phyloP scores from a whole-genome alignment of 345 rosid species.

The Eucalyptus albens region DNA sequence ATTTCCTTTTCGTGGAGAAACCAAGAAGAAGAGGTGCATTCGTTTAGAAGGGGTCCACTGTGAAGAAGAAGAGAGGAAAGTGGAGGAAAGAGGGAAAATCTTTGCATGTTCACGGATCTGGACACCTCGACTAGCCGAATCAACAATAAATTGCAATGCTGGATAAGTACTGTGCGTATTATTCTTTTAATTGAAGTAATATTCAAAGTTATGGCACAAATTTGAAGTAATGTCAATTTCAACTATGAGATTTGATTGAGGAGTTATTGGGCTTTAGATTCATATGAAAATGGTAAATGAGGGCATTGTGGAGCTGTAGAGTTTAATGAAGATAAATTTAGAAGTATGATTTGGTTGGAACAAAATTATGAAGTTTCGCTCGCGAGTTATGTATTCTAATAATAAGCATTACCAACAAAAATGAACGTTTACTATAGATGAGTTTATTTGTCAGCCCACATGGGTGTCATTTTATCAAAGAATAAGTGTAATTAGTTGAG shows the following conservation, averaged over 20 bases:
- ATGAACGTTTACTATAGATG: fast-evolving
- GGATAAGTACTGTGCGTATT: too few relatives aligned
- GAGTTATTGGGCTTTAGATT: too few relatives aligned
- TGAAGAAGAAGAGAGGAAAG: not conserved
- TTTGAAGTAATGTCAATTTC: not conserved
- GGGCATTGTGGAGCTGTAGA: not conserved
- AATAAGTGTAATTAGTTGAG: not conserved
- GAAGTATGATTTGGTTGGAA: not conserved
- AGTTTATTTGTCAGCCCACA: not conserved
- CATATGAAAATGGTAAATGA: too few relatives aligned
- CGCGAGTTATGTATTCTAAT: fast-evolving
- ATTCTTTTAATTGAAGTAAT: not conserved
- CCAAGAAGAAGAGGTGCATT: too few relatives aligned
- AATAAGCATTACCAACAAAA: too few relatives aligned
- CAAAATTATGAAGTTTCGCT: not conserved
- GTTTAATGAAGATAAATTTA: fast-evolving
- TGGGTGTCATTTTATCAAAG: not conserved
- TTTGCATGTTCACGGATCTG: not conserved
- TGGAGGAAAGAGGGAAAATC: not conserved
- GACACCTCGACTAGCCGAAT: not conserved
- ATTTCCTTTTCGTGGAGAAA: too few relatives aligned
- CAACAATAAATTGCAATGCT: not conserved
- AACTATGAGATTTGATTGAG: too few relatives aligned
- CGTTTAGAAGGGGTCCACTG: not conserved
- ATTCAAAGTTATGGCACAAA: not conserved